Evolutionary conservation across 805 yeast genomes (phyloP).

Genomic region (Dipodascopsis uninucleata): DNA sequence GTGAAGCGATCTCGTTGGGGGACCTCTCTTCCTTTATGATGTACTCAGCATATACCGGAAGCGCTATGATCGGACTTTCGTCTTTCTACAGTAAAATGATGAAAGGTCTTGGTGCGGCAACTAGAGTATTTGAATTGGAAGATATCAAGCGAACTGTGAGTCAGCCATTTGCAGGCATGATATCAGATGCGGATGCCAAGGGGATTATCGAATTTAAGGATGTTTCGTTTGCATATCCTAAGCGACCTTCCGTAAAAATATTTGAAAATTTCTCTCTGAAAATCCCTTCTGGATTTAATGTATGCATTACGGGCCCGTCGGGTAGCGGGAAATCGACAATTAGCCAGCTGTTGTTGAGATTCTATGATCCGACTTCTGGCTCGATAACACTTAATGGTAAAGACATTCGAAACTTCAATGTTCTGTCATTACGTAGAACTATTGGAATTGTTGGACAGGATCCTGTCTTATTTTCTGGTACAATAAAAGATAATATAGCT

Average conservation of each 20-base stretch:
- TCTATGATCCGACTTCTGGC: slow-evolving; percentile 65
- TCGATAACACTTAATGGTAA: slow-evolving; percentile 76
- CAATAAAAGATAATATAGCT: slow-evolving; percentile 80
- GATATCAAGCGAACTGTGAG: slow-evolving; percentile 57
- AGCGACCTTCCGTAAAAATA: slow-evolving; percentile 66
- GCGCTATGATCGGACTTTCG: slow-evolving; percentile 84
- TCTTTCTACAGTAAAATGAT: slow-evolving; percentile 88
- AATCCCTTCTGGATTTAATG: slow-evolving; percentile 75
- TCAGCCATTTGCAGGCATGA: slow-evolving; percentile 7
- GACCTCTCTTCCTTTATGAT: slow-evolving; percentile 89
- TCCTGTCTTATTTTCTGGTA: slow-evolving; percentile 86
- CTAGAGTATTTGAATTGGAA: slow-evolving; percentile 80
- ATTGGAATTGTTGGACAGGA: slow-evolving; percentile 95
- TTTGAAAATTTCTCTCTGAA: slow-evolving; percentile 57
- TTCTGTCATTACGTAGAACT: slow-evolving; percentile 68
- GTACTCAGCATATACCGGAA: slow-evolving; percentile 91
- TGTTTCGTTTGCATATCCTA: slow-evolving; percentile 75
- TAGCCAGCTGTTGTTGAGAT: slow-evolving; percentile 66
- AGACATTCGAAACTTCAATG: slow-evolving; percentile 66
- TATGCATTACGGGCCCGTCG: slow-evolving; percentile 91
- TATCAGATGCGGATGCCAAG: slow-evolving; percentile 4
- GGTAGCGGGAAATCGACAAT: slow-evolving; percentile 95
- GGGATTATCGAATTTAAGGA: slow-evolving; percentile 52
- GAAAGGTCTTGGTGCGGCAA: slow-evolving; percentile 97
- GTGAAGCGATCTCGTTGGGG: slow-evolving; percentile 75